A percentile compares a stretch with the other conserved stretches of the same genome.
Evolutionary conservation across 768 basidiomycete species (phyloP).

Genomic region (Pisolithus sp.): DNA sequence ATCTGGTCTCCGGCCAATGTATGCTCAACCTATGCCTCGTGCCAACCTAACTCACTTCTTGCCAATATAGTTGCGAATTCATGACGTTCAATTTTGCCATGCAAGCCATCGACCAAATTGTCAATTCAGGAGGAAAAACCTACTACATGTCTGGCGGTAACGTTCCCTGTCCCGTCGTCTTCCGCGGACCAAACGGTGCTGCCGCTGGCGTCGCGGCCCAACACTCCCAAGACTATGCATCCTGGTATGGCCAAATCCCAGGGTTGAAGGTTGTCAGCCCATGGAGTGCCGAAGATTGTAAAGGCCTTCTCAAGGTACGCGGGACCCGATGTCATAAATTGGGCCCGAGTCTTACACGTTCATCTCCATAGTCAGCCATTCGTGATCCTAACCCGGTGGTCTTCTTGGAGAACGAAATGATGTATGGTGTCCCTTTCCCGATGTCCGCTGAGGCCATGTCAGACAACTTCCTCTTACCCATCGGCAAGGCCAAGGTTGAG

Average conservation of each 20-base stretch:
- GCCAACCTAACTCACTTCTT: constrained; percentile 7
- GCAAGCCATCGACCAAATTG: constrained; percentile 99
- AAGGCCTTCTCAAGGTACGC: constrained; percentile 88
- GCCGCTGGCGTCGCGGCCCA: constrained; percentile 95
- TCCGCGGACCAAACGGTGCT: constrained; percentile 99
- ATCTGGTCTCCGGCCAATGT: constrained; percentile 92
- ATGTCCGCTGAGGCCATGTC: constrained; percentile 94
- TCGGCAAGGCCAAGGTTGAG: constrained; percentile 97
- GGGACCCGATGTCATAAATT: not conserved
- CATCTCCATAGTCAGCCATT: constrained; percentile 68
- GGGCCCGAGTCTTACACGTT: not conserved
- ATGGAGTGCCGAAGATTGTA: constrained; percentile 99
- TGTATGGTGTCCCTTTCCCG: constrained; percentile 97
- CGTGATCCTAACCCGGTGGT: constrained; percentile 98
- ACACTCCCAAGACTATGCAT: constrained; percentile 96
- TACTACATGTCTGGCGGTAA: constrained; percentile 99
- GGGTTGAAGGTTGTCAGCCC: constrained; percentile 97
- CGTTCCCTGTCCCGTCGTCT: constrained; percentile 96
- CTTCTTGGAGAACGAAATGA: constrained; percentile 98
- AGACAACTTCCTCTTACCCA: constrained; percentile 90
- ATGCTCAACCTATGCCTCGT: constrained; percentile 19
- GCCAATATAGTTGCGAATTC: constrained; percentile 78
- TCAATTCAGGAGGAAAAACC: constrained; percentile 99
- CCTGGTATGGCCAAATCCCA: constrained; percentile 90
- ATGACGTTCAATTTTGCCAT: constrained; percentile 99